Evolutionary conservation across 2,329 filamentous ascomycete genomes (phyloP), one percentile per base, ranked within the genome.

Genomic region (Magnaporthiopsis rhizophila): DNA sequence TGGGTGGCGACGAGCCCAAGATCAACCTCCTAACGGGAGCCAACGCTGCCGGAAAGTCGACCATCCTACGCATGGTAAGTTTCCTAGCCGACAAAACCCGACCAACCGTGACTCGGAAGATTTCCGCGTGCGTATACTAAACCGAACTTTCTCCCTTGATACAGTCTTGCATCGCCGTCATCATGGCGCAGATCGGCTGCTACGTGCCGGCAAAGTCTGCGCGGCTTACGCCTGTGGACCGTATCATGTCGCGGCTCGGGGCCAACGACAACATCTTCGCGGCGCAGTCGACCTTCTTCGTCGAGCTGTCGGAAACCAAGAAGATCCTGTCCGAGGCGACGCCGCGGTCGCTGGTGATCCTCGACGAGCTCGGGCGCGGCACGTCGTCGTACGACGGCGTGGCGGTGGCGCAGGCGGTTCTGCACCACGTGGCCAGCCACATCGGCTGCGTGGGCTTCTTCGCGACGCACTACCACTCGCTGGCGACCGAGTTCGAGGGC

Each of bases 251-350:
- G 12, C 91, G 95, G 59, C 86, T 99, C 0, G 95, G 95, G 12
- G 95, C 95, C 61, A 97, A 98, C 72, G 95, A 99, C 85, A 98
- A 98, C 76, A 99, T 99, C 71, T 98, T 99, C 73, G 95, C 94
- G 1, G 91, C 94, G 0, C 95, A 99, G 75, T 96, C 91, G 18
- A 99, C 95, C 2, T 99, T 99, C 81, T 98, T 99, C 72, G 94
- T 99, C 34, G 95, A 99, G 76, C 81, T 99, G 2, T 93, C 92
- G 0, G 95, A 99, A 75, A 99, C 95, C 0, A 97, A 98, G 80
- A 98, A 98, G 81, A 99, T 99, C 62, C 83, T 99, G 0, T 87
- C 91, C 0, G 95, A 98, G 78, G 95, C 95, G 0, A 97, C 94
- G 0, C 90, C 94, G 0, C 90, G 94, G 13, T 97, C 92, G 0